Conservation (phyloP, 2,329 filamentous ascomycete species). For the Blumeriella jaapii region DNA sequence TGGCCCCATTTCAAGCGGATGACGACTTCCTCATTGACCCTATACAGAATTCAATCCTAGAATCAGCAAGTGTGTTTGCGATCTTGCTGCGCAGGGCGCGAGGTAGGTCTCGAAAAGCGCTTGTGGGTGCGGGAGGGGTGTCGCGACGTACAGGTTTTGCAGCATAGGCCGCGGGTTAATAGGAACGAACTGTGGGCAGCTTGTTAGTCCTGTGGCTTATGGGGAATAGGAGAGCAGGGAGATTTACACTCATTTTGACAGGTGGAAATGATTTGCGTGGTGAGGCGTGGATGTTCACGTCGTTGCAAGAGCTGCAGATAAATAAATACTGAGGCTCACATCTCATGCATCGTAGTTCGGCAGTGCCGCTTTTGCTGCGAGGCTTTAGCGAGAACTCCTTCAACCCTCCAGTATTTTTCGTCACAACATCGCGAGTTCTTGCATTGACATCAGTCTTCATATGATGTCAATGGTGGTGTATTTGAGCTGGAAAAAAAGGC, state of each 20-base stretch:
- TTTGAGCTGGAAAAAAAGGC: too few species aligned
- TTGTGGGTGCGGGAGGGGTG: too few species aligned
- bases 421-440: too few species aligned
- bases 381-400: not conserved
- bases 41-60: constrained; percentile 27
- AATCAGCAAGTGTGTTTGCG: constrained; percentile 9
- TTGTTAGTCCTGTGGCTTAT: constrained; percentile 15
- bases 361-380: not conserved
- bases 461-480: too few species aligned
- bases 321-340: constrained; percentile 18
- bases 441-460: too few species aligned
- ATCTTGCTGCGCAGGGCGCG: not conserved
- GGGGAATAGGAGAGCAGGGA: not conserved
- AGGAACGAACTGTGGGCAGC: constrained; percentile 60
- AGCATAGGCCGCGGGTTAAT: constrained; percentile 96
- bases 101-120: too few species aligned
- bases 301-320: constrained; percentile 5
- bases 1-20: constrained; percentile 97
- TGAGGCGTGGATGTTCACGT: constrained; percentile 12
- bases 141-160: constrained; percentile 63
- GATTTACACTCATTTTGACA: constrained; percentile 19
- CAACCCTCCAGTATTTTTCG: too few species aligned
- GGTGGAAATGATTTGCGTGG: constrained; percentile 2
- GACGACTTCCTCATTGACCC: constrained; percentile 80
- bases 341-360: too few species aligned